Percentiles rank a stretch among this genome's conserved stretches.
phyloP scores from a whole-genome alignment of 2,329 filamentous ascomycete genomes.

The Dothistroma septosporum region DNA sequence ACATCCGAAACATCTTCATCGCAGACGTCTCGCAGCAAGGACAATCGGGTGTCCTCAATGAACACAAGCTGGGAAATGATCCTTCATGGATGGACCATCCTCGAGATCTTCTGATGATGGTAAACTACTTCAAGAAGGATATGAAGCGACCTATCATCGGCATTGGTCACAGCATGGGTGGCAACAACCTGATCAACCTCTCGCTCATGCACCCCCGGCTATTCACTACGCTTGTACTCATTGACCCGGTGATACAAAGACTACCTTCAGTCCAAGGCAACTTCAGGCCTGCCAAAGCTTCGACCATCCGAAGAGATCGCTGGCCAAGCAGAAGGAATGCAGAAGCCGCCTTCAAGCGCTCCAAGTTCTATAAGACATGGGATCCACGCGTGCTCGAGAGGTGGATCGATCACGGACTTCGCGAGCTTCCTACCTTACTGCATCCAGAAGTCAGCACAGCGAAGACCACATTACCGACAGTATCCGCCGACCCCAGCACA shows the following conservation, averaged over 20 bases:
- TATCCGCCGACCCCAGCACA: conserved; percentile 26
- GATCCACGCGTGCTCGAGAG: conserved; percentile 72
- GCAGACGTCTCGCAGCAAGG: conserved; percentile 86
- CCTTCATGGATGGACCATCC: conserved; percentile 83
- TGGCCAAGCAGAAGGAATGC: conserved; percentile 77
- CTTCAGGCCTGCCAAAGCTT: conserved; percentile 46
- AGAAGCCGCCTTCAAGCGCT: conserved; percentile 60
- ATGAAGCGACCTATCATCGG: conserved; percentile 81
- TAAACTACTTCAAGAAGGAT: conserved; percentile 74
- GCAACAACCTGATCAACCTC: conserved; percentile 65
- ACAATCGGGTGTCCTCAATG: conserved; percentile 72
- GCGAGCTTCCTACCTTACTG: conserved; percentile 12
- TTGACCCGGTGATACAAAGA: conserved; percentile 76
- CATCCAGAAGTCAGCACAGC: conserved; percentile 41
- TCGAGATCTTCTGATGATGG: conserved; percentile 76
- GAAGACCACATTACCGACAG: conserved; percentile 25
- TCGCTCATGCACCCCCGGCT: conserved; percentile 76
- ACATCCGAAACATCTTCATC: conserved; percentile 81
- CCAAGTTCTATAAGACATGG: conserved; percentile 77
- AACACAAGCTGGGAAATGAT: conserved; percentile 73
- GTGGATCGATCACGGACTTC: conserved; percentile 52
- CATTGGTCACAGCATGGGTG: conserved; percentile 87
- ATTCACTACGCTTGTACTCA: conserved; percentile 66
- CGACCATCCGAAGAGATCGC: conserved; percentile 67
- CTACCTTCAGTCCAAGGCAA: conserved; percentile 42